Evolutionary conservation across 225 moss, liverwort and hornwort species (phyloP).

Genomic region (Pseudisothecium myosuroides): DNA sequence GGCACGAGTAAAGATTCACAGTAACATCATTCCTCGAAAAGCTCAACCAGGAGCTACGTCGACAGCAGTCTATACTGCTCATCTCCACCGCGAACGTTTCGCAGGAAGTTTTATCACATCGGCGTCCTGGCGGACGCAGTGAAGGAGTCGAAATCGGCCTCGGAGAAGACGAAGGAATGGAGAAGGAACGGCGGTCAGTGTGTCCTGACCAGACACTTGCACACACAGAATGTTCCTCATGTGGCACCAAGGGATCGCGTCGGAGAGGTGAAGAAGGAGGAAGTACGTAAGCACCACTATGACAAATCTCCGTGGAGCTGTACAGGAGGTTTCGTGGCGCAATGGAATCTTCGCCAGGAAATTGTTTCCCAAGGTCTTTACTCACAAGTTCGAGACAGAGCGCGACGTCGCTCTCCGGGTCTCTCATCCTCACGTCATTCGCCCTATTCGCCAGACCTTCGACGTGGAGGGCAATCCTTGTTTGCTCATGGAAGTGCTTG

Average conservation of each 20-base stretch:
- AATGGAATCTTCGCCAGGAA: not conserved
- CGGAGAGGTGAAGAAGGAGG: not conserved
- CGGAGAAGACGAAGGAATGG: not conserved
- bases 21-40: not conserved
- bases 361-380: rapidly evolving
- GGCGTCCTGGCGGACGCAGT: not conserved
- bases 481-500: not conserved
- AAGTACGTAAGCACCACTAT: not conserved
- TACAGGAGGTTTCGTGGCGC: not conserved
- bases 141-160: not conserved
- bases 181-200: not conserved
- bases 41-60: not conserved
- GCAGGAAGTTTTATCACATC: not conserved
- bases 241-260: not conserved
- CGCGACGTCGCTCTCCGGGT: not conserved
- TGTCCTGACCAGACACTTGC: not conserved
- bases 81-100: not conserved
- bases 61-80: not conserved
- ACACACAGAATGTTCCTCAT: not conserved
- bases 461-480: not conserved
- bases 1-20: not conserved
- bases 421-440: not conserved
- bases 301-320: not conserved
- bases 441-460: not conserved
- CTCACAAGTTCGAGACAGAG: not conserved